Conservation (phyloP, 139 green algal species). For the Edaphochlamys debaryana region DNA sequence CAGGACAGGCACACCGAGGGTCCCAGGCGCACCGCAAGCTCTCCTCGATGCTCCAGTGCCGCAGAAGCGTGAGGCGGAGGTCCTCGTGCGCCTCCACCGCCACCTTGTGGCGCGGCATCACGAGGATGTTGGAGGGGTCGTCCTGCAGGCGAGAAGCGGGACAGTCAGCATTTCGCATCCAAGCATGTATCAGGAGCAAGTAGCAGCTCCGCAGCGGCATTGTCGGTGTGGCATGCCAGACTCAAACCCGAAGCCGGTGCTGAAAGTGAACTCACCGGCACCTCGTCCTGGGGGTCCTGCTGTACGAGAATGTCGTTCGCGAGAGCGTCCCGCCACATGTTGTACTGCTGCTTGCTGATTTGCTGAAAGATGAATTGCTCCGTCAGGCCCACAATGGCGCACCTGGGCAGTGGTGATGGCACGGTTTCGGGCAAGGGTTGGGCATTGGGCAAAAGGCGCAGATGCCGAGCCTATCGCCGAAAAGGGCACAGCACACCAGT, state of each 20-base stretch:
- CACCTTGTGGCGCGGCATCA: slow-evolving; percentile 32
- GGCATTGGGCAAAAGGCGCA: no score
- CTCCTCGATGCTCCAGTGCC: slow-evolving; percentile 91
- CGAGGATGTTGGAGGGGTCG: neutral
- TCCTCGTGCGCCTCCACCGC: slow-evolving; percentile 29
- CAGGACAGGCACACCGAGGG: neutral
- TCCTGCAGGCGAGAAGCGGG: neutral
- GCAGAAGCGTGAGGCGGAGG: slow-evolving; percentile 67
- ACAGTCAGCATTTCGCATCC: neutral
- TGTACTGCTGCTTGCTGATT: slow-evolving; percentile 68
- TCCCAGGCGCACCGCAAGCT: slow-evolving; percentile 29
- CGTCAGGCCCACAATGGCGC: slow-evolving; percentile 86
- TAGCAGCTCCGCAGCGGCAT: no score
- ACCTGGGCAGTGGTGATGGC: slow-evolving; percentile 61
- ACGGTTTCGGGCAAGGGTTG: no score
- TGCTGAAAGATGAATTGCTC: slow-evolving; percentile 90
- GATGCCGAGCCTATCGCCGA: no score
- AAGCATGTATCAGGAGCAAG: neutral
- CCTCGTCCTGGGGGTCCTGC: slow-evolving; percentile 27
- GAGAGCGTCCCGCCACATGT: slow-evolving; percentile 36
- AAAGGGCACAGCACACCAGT: no score
- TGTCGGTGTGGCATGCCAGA: no score
- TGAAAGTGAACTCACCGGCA: no score
- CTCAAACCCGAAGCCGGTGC: no score
- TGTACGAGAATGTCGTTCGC: slow-evolving; percentile 34